Evolutionary conservation across 768 basidiomycete species (phyloP).

Genomic region (Ephemerocybe angulata): DNA sequence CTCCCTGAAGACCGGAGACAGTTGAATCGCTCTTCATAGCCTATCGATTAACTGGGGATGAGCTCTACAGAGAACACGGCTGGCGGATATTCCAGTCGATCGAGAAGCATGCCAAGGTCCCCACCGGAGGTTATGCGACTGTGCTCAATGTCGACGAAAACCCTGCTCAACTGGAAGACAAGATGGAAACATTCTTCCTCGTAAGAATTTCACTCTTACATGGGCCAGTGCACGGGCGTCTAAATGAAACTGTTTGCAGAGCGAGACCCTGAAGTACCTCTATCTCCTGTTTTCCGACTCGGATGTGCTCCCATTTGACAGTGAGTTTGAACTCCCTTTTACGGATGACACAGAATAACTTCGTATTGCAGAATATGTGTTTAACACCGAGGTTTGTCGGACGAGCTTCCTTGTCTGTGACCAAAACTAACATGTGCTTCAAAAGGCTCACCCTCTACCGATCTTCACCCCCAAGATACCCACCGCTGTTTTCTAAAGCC

Average conservation of each 20-base stretch:
- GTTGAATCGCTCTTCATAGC: constrained; percentile 92
- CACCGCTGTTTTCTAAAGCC: neutral
- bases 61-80: constrained; percentile 75
- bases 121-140: constrained; percentile 80
- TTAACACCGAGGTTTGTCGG: constrained; percentile 74
- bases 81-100: constrained; percentile 93
- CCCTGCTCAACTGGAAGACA: constrained; percentile 67
- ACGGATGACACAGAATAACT: neutral
- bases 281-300: constrained; percentile 85
- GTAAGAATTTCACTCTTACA: constrained; percentile 37
- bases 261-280: constrained; percentile 90
- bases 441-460: constrained; percentile 37
- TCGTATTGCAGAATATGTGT: constrained; percentile 62
- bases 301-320: constrained; percentile 63
- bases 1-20: constrained; percentile 66
- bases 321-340: constrained; percentile 42
- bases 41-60: constrained; percentile 82
- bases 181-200: constrained; percentile 96
- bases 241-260: too few relatives aligned
- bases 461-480: constrained; percentile 29
- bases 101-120: constrained; percentile 73
- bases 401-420: too few relatives aligned
- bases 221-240: neutral
- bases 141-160: constrained; percentile 82
- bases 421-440: too few relatives aligned